These are phyloP conservation scores for Agaricus bisporus DNA, from an alignment of 768 basidiomycete species.

Conservation along the genomic window DNA sequence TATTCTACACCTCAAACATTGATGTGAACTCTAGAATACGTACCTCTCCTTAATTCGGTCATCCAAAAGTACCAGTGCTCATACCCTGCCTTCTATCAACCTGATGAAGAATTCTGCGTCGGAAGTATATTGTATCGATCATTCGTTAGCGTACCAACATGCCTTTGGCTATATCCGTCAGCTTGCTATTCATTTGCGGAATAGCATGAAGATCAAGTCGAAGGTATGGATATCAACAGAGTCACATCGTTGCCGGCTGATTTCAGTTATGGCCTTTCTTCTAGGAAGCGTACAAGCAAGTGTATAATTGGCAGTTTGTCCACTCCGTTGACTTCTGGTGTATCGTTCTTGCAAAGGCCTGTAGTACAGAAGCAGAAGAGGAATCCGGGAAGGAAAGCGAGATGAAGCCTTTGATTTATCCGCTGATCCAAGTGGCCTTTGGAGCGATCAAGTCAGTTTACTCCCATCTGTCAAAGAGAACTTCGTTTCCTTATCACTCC, in stretches of 20 bases:
- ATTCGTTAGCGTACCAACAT: constrained; percentile 78
- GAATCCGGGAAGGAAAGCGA: constrained; percentile 62
- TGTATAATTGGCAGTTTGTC: constrained; percentile 98
- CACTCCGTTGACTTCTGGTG: constrained; percentile 98
- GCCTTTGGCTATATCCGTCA: constrained; percentile 95
- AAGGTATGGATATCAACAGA: constrained; percentile 44
- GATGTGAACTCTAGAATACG: constrained; percentile 53
- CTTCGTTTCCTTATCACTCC: constrained; percentile 11
- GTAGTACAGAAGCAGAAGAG: constrained; percentile 50
- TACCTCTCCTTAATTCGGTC: constrained; percentile 84
- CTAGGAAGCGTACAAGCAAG: constrained; percentile 87
- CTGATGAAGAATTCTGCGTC: constrained; percentile 98
- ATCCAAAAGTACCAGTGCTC: constrained; percentile 76
- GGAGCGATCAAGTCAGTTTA: constrained; percentile 82
- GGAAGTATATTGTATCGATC: constrained; percentile 80
- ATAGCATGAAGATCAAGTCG: constrained; percentile 83
- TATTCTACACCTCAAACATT: neutral
- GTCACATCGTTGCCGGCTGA: neutral
- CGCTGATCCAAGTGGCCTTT: constrained; percentile 88
- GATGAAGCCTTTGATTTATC: constrained; percentile 86
- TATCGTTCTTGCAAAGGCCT: constrained; percentile 78
- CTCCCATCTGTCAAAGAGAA: constrained; percentile 3
- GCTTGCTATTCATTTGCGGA: constrained; percentile 87
- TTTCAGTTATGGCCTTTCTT: neutral
- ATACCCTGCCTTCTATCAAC: constrained; percentile 88